These are phyloP conservation scores for Boletus subcaerulescens DNA, from an alignment of 768 basidiomycete species.

Conservation along the genomic window DNA sequence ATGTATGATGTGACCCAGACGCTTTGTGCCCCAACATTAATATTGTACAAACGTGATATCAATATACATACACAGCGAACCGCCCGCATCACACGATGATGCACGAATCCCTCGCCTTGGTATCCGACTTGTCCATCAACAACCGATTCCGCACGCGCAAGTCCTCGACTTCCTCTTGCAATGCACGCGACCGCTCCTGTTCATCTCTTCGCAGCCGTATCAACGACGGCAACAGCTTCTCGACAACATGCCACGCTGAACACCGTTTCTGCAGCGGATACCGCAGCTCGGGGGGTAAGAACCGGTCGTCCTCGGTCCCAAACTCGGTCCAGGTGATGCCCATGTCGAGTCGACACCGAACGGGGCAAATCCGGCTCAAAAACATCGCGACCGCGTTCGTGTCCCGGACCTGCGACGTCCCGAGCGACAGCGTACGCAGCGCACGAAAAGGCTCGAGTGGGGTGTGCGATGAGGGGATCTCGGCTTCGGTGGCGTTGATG, in stretches of 20 bases:
- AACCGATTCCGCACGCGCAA: slow-evolving; percentile 44
- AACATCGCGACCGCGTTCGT: slow-evolving; percentile 47
- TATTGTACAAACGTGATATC: no score
- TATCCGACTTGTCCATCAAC: slow-evolving; percentile 35
- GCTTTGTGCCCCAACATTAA: no score
- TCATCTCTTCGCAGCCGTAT: slow-evolving; percentile 45
- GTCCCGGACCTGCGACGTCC: slow-evolving; percentile 46
- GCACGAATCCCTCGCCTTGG: slow-evolving; percentile 28
- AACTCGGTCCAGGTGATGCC: slow-evolving; percentile 49
- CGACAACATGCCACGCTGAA: slow-evolving; percentile 42
- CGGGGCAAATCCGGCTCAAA: slow-evolving; percentile 50
- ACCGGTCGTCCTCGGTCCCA: slow-evolving; percentile 10
- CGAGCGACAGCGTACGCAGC: slow-evolving; percentile 39
- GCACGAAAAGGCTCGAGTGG: slow-evolving; percentile 19
- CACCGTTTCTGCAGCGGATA: slow-evolving; percentile 24
- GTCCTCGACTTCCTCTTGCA: slow-evolving; percentile 50
- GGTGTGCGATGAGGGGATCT: slow-evolving; percentile 6
- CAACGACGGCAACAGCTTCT: slow-evolving; percentile 42
- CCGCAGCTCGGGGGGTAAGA: slow-evolving; percentile 3
- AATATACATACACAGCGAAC: no score
- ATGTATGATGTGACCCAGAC: background rate
- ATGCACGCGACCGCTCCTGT: slow-evolving; percentile 32
- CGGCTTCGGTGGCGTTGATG: slow-evolving; percentile 32
- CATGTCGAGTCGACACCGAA: slow-evolving; percentile 38
- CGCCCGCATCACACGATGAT: slow-evolving; percentile 21